Evolutionary conservation across 257 asterid species (phyloP), one percentile per base, ranked within the genome.

Genomic region (Ballota nigra): DNA sequence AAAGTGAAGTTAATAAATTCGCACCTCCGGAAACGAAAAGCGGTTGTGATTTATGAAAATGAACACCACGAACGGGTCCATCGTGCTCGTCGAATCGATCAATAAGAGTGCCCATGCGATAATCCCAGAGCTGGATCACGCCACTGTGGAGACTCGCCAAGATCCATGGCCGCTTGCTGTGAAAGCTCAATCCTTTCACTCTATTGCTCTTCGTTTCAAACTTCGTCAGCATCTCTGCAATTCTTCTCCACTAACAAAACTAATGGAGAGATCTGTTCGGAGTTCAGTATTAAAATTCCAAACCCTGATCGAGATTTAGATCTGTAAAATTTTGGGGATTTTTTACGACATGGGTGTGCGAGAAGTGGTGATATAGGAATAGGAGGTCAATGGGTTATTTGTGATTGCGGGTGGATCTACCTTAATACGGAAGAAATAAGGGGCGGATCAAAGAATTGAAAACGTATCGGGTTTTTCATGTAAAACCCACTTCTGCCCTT

Each of bases 91-190:
- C 98, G 33, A 94, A 94, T 2, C 87, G 81, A 81, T 95, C 99
- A 41, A 95, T 95, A 72, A 95, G 95, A 7, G 99, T 95, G 75
- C 97, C 99, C 97, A 95, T 95, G 38, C 99, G 96, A 47, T 95
- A 92, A 66, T 95, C 99, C 99, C 98, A 95, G 18, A 95, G 87
- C 88, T 95, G 99, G 87, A 95, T 87, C 78, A 92, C 99, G 69
- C 98, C 98, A 74, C 97, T 92, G 89, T 92, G 99, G 34, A 95
- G 95, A 81, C 98, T 92, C 69, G 98, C 97, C 86, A 92, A 73
- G 97, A 95, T 95, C 99, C 99, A 92, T 79, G 99, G 98, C 70
- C 99, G 75, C 88, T 86, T 95, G 88, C 86, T 81, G 34, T 95
- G 99, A 72, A 95, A 95, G 70, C 98, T 92, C 85, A 95, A 69